Percentiles rank a stretch among this genome's conserved stretches.
Conservation (phyloP, 768 basidiomycete genomes). For the Calvatia gigantea region DNA sequence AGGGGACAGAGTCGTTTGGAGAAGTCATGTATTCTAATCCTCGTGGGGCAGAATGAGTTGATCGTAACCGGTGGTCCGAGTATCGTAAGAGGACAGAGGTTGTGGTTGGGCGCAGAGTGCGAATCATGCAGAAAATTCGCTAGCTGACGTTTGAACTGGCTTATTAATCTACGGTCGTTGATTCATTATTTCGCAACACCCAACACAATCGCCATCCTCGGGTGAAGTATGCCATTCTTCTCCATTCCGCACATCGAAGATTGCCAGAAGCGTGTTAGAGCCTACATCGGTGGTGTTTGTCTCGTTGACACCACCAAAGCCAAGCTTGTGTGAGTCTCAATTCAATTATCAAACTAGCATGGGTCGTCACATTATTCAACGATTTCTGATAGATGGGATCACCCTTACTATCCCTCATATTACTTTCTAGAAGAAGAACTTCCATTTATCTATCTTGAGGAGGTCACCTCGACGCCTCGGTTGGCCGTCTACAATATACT, state of each 20-base stretch:
- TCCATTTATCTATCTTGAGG: slow-evolving; percentile 37
- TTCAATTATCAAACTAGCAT: neutral
- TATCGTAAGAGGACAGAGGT: neutral
- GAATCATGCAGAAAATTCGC: neutral
- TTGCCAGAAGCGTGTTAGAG: slow-evolving; percentile 48
- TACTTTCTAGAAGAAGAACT: slow-evolving; percentile 49
- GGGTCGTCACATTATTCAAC: neutral
- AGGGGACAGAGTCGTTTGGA: slow-evolving; percentile 5
- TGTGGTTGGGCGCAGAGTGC: neutral
- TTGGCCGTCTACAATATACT: slow-evolving; percentile 43
- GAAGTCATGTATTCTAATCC: neutral
- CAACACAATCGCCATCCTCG: too few relatives aligned
- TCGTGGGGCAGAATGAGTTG: neutral
- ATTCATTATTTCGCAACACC: too few relatives aligned
- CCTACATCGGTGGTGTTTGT: slow-evolving; percentile 45
- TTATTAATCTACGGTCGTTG: neutral
- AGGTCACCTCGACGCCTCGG: slow-evolving; percentile 15
- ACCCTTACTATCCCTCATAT: slow-evolving; percentile 49
- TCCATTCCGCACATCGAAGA: slow-evolving; percentile 43
- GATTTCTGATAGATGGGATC: slow-evolving; percentile 44
- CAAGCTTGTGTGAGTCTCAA: slow-evolving; percentile 51
- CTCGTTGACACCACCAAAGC: slow-evolving; percentile 55
- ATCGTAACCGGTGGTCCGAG: neutral
- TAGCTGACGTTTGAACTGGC: neutral
- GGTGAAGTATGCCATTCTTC: too few relatives aligned